Percentiles rank a stretch among this genome's conserved stretches.
phyloP scores from a whole-genome alignment of 805 yeast species.

The Peterozyma toletana region DNA sequence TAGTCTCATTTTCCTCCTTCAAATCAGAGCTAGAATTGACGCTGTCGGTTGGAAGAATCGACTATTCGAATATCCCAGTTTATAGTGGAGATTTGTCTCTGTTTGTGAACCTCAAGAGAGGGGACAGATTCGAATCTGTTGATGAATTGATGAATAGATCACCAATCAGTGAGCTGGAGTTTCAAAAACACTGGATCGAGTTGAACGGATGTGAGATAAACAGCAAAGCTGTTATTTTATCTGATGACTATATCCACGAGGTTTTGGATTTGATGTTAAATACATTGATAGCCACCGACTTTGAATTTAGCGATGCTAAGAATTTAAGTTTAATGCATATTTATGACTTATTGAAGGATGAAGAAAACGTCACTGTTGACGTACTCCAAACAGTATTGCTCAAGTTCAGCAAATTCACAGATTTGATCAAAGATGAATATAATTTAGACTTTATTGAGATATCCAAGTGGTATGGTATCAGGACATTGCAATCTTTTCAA shows the following conservation, averaged over 20 bases:
- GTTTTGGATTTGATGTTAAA: conserved; percentile 8
- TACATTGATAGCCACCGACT: conserved; percentile 8
- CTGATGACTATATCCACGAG: conserved; percentile 8
- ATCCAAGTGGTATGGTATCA: conserved; percentile 58
- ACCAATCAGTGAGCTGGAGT: conserved; percentile 50
- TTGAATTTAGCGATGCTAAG: conserved; percentile 1
- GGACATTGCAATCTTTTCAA: conserved; percentile 28
- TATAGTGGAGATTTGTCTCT: conserved; percentile 22
- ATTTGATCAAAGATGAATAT: conserved; percentile 16
- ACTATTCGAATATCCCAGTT: conserved; percentile 24
- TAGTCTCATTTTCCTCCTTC: conserved; percentile 26
- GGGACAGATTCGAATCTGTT: conserved; percentile 14
- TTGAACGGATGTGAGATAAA: conserved; percentile 49
- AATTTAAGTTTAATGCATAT: conserved; percentile 13
- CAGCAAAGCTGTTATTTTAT: conserved; percentile 30
- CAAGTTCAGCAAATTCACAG: conserved; percentile 30
- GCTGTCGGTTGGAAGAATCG: conserved; percentile 22
- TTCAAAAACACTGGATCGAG: conserved; percentile 41
- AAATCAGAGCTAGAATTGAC: conserved; percentile 30
- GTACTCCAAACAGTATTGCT: conserved; percentile 44
- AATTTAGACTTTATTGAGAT: conserved; percentile 35
- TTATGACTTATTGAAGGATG: conserved; percentile 7
- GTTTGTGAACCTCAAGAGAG: conserved; percentile 6
- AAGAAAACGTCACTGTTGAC: conserved; percentile 20
- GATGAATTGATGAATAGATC: conserved; percentile 32